Evolutionary conservation across 805 yeast genomes (phyloP).

Genomic region (Nakazawaea ishiwadae): DNA sequence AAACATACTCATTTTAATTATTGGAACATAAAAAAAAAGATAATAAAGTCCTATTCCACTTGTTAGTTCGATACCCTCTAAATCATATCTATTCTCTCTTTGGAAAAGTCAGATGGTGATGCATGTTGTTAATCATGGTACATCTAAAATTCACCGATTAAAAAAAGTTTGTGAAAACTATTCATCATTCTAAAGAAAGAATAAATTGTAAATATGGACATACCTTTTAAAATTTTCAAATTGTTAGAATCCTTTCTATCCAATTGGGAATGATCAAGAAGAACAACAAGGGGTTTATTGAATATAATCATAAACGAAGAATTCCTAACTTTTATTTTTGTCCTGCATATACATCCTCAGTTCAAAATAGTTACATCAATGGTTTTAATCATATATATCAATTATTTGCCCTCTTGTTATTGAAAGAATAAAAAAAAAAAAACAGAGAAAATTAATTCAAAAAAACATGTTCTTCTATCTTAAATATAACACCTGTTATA

Average conservation of each 20-base stretch:
- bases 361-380: slow-evolving; percentile 27
- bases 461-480: no score
- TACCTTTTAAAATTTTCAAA: background rate
- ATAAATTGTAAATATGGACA: background rate
- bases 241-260: background rate
- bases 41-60: no score
- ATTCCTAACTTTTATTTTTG: slow-evolving; percentile 57
- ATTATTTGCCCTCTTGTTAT: no score
- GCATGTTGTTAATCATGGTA: slow-evolving; percentile 86
- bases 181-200: slow-evolving; percentile 25
- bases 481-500: background rate
- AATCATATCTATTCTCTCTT: background rate
- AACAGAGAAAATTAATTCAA: no score
- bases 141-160: slow-evolving; percentile 60
- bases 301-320: slow-evolving; percentile 78
- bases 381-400: slow-evolving; percentile 23
- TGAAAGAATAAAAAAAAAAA: no score
- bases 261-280: no score
- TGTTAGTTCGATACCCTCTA: no score
- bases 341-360: slow-evolving; percentile 83
- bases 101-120: slow-evolving; percentile 83
- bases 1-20: slow-evolving; percentile 1
- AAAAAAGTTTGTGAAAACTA: slow-evolving; percentile 26
- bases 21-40: no score
- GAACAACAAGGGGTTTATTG: no score